Evolutionary conservation across 805 yeast genomes (phyloP).

Genomic region (Hyphopichia homilentoma): DNA sequence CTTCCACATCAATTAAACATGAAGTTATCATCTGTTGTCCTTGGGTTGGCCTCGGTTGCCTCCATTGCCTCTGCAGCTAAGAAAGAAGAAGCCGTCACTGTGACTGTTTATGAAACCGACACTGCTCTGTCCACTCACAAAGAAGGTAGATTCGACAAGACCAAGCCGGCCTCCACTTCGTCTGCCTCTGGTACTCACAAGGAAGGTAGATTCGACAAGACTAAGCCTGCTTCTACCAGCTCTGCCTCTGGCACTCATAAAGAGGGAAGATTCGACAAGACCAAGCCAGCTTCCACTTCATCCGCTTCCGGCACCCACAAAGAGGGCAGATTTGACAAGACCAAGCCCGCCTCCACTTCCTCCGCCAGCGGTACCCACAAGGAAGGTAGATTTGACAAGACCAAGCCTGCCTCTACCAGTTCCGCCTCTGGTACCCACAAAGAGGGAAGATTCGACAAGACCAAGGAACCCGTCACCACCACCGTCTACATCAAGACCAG

Average conservation of each 20-base stretch:
- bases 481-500: constrained; percentile 12
- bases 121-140: constrained; percentile 35
- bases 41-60: constrained; percentile 38
- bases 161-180: constrained; percentile 20
- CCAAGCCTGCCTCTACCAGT: constrained; percentile 6
- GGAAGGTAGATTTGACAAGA: constrained; percentile 25
- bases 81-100: constrained; percentile 20
- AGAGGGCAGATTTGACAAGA: constrained; percentile 55
- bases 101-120: constrained; percentile 30
- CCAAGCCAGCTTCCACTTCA: constrained; percentile 21
- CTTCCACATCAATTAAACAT: constrained; percentile 14
- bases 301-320: constrained; percentile 43
- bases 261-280: constrained; percentile 55
- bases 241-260: constrained; percentile 45
- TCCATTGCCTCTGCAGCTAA: constrained; percentile 18
- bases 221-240: constrained; percentile 30
- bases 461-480: constrained; percentile 31
- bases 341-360: constrained; percentile 29
- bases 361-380: constrained; percentile 35
- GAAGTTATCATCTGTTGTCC: constrained; percentile 42
- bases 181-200: constrained; percentile 22
- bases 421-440: constrained; percentile 24
- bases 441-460: constrained; percentile 32
- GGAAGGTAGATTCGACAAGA: constrained; percentile 32
- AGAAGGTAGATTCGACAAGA: constrained; percentile 33